phyloP scores from a whole-genome alignment of 2,329 filamentous ascomycete genomes.

The Teratosphaeria pseudoeucalypti region DNA sequence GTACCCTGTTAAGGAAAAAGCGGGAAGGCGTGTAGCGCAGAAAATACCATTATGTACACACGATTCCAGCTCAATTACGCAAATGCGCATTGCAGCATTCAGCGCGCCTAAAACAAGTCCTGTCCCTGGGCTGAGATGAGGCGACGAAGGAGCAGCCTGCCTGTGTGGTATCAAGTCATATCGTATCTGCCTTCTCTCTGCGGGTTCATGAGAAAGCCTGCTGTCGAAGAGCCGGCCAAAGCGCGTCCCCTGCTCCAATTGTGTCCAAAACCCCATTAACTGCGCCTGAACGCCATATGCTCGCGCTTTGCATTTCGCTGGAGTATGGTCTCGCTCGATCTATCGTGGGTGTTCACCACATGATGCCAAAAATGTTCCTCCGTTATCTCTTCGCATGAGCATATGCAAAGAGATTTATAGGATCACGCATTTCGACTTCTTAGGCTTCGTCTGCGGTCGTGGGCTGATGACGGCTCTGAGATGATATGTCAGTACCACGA shows the following conservation, averaged over 20 bases:
- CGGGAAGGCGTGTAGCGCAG: neutral
- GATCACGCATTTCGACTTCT: constrained; percentile 60
- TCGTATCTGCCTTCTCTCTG: neutral
- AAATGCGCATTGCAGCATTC: neutral
- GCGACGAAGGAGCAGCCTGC: neutral
- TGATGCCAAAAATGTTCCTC: neutral
- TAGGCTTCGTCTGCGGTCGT: constrained; percentile 48
- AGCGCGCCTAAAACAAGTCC: neutral
- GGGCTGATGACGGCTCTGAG: constrained; percentile 62
- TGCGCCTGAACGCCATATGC: neutral
- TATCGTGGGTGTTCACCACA: neutral
- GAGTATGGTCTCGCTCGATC: neutral
- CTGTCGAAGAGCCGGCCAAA: neutral
- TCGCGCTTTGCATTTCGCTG: neutral
- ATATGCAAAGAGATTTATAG: constrained; percentile 34
- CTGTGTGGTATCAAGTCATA: neutral
- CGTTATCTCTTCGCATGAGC: neutral
- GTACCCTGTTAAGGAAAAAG: neutral
- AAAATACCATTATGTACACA: neutral
- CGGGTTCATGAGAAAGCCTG: neutral
- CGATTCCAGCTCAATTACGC: neutral
- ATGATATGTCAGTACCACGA: neutral
- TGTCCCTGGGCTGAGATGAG: neutral
- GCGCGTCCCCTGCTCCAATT: neutral
- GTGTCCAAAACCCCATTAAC: neutral